A percentile compares a stretch with the other conserved stretches of the same genome.
These are phyloP conservation scores for Stagonosporopsis rhizophila DNA, from an alignment of 2,329 filamentous ascomycete genomes.

Conservation along the genomic window DNA sequence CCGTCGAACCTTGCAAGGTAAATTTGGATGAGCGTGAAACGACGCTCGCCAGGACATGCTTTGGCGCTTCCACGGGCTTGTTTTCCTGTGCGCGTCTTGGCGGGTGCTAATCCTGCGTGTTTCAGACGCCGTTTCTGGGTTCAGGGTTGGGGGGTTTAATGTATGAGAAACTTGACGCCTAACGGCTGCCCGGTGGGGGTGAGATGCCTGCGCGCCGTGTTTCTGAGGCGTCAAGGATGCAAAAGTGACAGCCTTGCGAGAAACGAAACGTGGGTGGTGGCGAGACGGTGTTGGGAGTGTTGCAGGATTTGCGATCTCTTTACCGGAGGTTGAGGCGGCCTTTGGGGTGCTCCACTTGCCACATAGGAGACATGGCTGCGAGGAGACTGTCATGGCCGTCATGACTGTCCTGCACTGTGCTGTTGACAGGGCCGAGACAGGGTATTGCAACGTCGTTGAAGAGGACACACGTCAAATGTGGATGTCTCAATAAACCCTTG, in stretches of 20 bases:
- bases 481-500: conserved; percentile 19
- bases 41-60: neutral
- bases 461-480: conserved; percentile 3
- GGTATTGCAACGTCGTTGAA: neutral
- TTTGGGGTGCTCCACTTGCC: neutral
- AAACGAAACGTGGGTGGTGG: conserved; percentile 14
- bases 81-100: neutral
- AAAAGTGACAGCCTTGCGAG: conserved; percentile 2
- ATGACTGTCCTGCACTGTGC: conserved; percentile 2
- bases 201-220: neutral
- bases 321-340: neutral
- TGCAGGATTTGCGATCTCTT: conserved; percentile 15
- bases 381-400: conserved; percentile 9
- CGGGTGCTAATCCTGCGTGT: neutral
- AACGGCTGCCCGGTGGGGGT: neutral
- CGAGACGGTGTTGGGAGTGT: conserved; percentile 11
- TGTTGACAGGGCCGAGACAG: neutral
- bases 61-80: neutral
- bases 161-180: conserved; percentile 12
- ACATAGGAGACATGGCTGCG: neutral
- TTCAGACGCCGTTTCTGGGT: conserved; percentile 6
- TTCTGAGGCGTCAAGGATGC: neutral
- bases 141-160: conserved; percentile 2
- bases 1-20: conserved; percentile 2
- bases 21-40: neutral